Conservation (phyloP, 2,329 filamentous ascomycete species). For the Talaromyces verruculosus region DNA sequence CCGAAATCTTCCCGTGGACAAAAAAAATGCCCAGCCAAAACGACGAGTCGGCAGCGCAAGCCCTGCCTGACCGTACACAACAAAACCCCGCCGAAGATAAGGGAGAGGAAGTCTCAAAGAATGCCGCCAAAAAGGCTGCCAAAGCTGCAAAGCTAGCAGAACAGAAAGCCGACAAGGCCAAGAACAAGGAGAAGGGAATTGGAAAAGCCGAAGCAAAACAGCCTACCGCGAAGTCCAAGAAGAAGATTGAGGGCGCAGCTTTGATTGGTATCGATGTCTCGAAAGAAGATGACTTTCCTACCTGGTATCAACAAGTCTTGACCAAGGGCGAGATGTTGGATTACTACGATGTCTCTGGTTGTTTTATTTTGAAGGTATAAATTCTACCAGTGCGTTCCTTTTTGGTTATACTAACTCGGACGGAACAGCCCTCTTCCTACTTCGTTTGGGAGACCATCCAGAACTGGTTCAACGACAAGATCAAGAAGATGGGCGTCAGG, state of each 20-base stretch:
- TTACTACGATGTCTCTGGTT: conserved; percentile 97
- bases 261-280: conserved; percentile 83
- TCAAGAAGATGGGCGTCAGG: conserved; percentile 88
- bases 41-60: conserved; percentile 32
- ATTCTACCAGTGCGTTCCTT: conserved; percentile 7
- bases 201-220: conserved; percentile 49
- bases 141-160: conserved; percentile 48
- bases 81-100: conserved; percentile 38
- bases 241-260: conserved; percentile 61
- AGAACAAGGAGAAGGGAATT: conserved; percentile 42
- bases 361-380: conserved; percentile 80
- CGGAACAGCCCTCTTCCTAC: conserved; percentile 59
- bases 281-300: conserved; percentile 83
- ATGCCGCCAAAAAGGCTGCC: conserved; percentile 50
- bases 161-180: conserved; percentile 41
- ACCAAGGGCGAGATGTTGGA: conserved; percentile 97
- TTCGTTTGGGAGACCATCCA: conserved; percentile 69
- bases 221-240: conserved; percentile 46
- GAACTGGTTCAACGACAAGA: conserved; percentile 60
- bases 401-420: conserved; percentile 2
- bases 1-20: background rate
- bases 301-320: conserved; percentile 97
- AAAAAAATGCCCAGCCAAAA: conserved; percentile 23
- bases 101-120: conserved; percentile 41
- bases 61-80: conserved; percentile 42